A percentile compares a stretch with the other conserved stretches of the same genome.
These are phyloP conservation scores for Mycena rosella DNA, from an alignment of 768 basidiomycete genomes.

Conservation along the genomic window DNA sequence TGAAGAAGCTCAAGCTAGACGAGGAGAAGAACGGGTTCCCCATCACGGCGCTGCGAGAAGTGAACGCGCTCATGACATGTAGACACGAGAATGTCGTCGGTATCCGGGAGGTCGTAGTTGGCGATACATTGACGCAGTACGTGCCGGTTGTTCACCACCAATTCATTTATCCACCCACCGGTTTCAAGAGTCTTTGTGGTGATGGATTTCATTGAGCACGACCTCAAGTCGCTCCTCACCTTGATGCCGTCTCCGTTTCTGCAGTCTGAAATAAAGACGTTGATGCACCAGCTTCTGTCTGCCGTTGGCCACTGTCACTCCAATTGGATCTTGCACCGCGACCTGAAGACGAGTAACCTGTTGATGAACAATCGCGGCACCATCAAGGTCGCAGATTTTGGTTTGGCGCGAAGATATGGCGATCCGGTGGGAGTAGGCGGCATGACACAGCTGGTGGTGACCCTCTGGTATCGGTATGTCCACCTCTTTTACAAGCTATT, in stretches of 20 bases:
- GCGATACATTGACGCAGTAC: conserved; percentile 98
- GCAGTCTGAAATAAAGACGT: conserved; percentile 98
- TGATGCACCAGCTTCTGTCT: conserved; percentile 93
- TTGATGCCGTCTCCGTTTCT: conserved; percentile 97
- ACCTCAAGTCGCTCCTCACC: conserved; percentile 95
- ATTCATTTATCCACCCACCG: conserved; percentile 38
- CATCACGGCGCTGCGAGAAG: conserved; percentile 94
- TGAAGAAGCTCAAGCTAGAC: conserved; percentile 98
- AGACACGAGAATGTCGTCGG: conserved; percentile 96
- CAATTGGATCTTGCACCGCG: conserved; percentile 98
- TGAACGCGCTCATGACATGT: conserved; percentile 96
- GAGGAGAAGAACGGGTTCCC: conserved; percentile 99
- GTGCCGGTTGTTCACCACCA: conserved; percentile 58
- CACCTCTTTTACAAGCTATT: conserved; percentile 31
- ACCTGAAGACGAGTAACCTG: conserved; percentile 96
- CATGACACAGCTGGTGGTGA: conserved; percentile 98
- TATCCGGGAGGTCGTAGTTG: conserved; percentile 98
- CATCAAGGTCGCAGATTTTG: conserved; percentile 99
- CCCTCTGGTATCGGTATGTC: conserved; percentile 95
- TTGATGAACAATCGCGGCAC: conserved; percentile 99
- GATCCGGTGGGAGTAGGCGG: conserved; percentile 97
- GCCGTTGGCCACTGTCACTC: conserved; percentile 95
- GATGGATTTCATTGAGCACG: conserved; percentile 99
- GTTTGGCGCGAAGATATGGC: conserved; percentile 94
- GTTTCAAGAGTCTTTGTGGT: conserved; percentile 93